Conservation (phyloP, 306 rosid species). For the Quercus suber region DNA sequence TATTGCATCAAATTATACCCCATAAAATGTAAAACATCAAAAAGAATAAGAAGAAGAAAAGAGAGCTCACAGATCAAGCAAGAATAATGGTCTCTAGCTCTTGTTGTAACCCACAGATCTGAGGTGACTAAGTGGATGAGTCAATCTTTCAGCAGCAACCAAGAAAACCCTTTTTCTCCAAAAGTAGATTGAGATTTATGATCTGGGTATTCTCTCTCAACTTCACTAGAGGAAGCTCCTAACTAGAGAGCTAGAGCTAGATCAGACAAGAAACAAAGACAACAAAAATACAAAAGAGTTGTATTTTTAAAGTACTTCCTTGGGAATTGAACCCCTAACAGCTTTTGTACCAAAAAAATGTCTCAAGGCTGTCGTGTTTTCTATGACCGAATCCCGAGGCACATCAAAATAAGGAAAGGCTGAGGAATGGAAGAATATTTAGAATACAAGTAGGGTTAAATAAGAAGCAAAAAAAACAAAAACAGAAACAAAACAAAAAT, state of each 20-base stretch:
- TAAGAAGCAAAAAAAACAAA: background rate
- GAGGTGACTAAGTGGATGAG: conserved; percentile 7
- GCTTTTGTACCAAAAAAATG: conserved; percentile 15
- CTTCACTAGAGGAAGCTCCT: conserved; percentile 21
- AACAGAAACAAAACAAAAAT: conserved; percentile 8
- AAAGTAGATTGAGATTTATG: conserved; percentile 5
- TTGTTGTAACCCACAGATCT: conserved; percentile 25
- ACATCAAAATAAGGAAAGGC: background rate
- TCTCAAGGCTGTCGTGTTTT: conserved; percentile 23
- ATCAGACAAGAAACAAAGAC: conserved; percentile 39
- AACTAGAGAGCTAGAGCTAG: background rate
- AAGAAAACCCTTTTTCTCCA: background rate
- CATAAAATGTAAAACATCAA: background rate
- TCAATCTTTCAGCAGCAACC: conserved; percentile 20
- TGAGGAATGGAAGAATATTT: conserved; percentile 23
- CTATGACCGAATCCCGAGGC: conserved; percentile 56
- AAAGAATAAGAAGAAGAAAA: background rate
- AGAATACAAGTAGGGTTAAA: conserved; percentile 32
- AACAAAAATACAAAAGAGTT: conserved; percentile 11
- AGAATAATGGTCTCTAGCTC: conserved; percentile 1
- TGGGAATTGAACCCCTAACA: conserved; percentile 43
- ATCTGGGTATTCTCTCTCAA: conserved; percentile 13
- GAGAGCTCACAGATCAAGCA: conserved; percentile 47
- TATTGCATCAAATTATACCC: too few relatives aligned
- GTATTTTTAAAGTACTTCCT: conserved; percentile 14